Percentiles rank a stretch among this genome's conserved stretches.
These are phyloP conservation scores for Letharia lupina DNA, from an alignment of 495 filamentous ascomycete genomes.

Conservation along the genomic window DNA sequence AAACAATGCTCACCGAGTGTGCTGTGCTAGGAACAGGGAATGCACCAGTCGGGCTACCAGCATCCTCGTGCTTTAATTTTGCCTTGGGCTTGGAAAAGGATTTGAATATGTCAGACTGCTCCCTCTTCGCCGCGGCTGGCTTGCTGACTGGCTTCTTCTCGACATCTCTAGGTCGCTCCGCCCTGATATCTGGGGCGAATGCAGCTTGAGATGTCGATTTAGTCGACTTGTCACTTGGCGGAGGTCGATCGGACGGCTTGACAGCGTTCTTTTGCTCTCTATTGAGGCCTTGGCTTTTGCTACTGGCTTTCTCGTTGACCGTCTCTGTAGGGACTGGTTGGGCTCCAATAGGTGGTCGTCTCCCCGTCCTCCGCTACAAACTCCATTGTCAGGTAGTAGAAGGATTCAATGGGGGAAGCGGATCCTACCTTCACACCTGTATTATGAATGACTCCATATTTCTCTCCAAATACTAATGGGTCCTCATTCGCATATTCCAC, in stretches of 20 bases:
- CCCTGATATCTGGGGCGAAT: background rate
- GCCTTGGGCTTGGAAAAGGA: constrained; percentile 77
- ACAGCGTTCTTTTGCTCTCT: constrained; percentile 3
- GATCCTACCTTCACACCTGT: constrained; percentile 48
- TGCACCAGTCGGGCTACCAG: constrained; percentile 26
- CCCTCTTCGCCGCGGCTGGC: constrained; percentile 47
- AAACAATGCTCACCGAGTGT: constrained; percentile 32
- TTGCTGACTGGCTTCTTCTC: constrained; percentile 33
- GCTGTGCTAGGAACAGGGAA: constrained; percentile 33
- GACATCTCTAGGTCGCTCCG: background rate
- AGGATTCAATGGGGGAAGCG: background rate
- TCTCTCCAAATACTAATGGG: constrained; percentile 47
- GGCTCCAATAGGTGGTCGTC: constrained; percentile 24
- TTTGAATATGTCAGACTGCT: constrained; percentile 63
- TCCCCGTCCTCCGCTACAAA: constrained; percentile 40
- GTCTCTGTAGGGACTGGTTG: constrained; percentile 24
- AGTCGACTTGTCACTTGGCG: constrained; percentile 14
- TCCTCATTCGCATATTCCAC: constrained; percentile 50
- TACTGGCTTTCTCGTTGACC: constrained; percentile 7
- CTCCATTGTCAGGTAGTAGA: constrained; percentile 17
- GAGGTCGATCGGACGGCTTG: constrained; percentile 28
- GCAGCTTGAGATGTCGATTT: constrained; percentile 12
- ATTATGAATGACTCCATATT: constrained; percentile 67
- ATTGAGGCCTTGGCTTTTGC: constrained; percentile 2
- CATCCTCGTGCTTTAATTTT: constrained; percentile 47